Evolutionary conservation across 257 asterid genomes (phyloP).

Genomic region (Gentiana dahurica): DNA sequence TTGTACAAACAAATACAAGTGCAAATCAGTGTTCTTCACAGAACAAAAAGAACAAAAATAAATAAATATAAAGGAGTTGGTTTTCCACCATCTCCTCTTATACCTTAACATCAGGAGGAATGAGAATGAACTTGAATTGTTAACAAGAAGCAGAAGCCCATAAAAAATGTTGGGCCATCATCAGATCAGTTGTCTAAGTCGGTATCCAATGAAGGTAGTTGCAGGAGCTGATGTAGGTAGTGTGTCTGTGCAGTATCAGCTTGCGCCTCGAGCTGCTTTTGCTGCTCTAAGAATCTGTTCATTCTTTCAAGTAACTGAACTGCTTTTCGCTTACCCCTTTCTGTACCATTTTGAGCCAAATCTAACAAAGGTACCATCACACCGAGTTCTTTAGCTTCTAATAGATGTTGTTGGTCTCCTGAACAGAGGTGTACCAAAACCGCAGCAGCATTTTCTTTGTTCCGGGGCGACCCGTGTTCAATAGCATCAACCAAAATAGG

Average conservation of each 20-base stretch:
- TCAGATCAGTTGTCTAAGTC: slow-evolving; percentile 32
- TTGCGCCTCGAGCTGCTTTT: slow-evolving; percentile 44
- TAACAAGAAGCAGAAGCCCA: slow-evolving; percentile 8
- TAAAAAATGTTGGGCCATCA: slow-evolving; percentile 4
- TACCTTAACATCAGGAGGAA: slow-evolving; percentile 21
- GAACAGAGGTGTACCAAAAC: slow-evolving; percentile 86
- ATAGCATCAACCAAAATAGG: slow-evolving; percentile 65
- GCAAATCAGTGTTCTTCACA: background rate
- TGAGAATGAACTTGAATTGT: slow-evolving; percentile 28
- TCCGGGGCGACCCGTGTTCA: slow-evolving; percentile 68
- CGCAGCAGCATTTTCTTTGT: slow-evolving; percentile 83
- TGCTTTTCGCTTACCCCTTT: slow-evolving; percentile 84
- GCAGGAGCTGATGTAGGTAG: slow-evolving; percentile 23
- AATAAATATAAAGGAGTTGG: slow-evolving; percentile 23
- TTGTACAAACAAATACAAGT: background rate
- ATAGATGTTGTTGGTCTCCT: slow-evolving; percentile 54
- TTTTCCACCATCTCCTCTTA: slow-evolving; percentile 60
- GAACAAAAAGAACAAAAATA: background rate
- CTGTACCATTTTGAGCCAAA: slow-evolving; percentile 72
- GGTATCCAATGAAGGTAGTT: slow-evolving; percentile 27
- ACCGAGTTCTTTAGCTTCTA: slow-evolving; percentile 66
- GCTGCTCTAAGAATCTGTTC: slow-evolving; percentile 64
- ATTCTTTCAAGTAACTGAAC: slow-evolving; percentile 71
- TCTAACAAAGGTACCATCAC: slow-evolving; percentile 56
- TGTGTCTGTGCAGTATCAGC: slow-evolving; percentile 29